Evolutionary conservation across 2,329 filamentous ascomycete species (phyloP), one percentile per base, ranked within the genome.

Genomic region (Cladophialophora exuberans): DNA sequence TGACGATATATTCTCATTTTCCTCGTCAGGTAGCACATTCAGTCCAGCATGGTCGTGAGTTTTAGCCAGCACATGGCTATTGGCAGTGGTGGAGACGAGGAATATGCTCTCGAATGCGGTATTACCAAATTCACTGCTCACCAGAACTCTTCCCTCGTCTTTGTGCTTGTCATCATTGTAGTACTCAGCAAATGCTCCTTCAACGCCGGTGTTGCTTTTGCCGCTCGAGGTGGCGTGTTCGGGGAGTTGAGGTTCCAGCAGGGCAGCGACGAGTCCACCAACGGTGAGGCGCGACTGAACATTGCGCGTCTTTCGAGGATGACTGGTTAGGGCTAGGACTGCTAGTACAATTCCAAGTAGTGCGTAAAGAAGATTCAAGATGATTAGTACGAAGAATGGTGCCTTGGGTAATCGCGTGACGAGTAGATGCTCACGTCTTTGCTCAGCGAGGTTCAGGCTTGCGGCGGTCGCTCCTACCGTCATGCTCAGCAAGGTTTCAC

Each of bases 361-460:
- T 9, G 46, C 46, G 18, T 36, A 49, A 15, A 49, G 30, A 13
- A 49, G 46, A 38, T 49, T 49, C 25, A 49, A 30, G 11, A 20
- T 20, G 30, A 49, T 38, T 17, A 49, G 25, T 17, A 30, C 22
- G 30, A 49, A 49, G 46, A 49, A 38, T 10, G 46, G 46, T 6
- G 46, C 26, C 23, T 49, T 49, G 6, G 46, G 46, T n/a, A 49
- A 18, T 13, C 46, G 26, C 13, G 46, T 22, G 25, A 49, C 46
- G 7, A 49, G 46, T 22, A 43, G 23, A 22, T 23, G 39, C 39
- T 43, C 9, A n/a, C 39, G 39, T n/a, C n/a, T 43, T 22, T 23
- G 39, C 18, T 43, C 39, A 6, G 39, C 39, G 6, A 43, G 9
- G 23, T 43, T 43, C 6, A n/a, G 23, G 17, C 17, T 9, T 23